Evolutionary conservation across 1,284 basidiomycete species (phyloP).

Genomic region (Macrocystidia cucumis): DNA sequence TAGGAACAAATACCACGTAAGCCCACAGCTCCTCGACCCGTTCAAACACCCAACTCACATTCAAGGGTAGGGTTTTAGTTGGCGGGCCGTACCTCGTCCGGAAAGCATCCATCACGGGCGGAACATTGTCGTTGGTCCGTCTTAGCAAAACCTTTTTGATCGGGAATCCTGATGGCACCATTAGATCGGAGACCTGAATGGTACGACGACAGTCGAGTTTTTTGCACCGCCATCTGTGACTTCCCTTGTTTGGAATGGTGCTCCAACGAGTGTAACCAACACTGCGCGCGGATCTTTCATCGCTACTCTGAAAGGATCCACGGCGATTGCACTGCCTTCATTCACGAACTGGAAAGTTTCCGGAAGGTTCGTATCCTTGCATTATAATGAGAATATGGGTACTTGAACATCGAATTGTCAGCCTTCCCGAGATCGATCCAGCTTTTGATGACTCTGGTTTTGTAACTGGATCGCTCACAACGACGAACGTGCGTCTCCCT

Average conservation of each 20-base stretch:
- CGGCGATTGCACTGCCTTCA: constrained; percentile 18
- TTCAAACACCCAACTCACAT: neutral
- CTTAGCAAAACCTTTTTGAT: constrained; percentile 5
- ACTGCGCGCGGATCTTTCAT: constrained; percentile 24
- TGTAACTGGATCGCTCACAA: constrained; percentile 29
- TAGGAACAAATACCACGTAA: constrained; percentile 39
- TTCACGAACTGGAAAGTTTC: constrained; percentile 38
- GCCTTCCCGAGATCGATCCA: constrained; percentile 38
- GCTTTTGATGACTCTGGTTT: constrained; percentile 38
- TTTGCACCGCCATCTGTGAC: constrained; percentile 30
- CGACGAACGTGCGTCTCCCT: constrained; percentile 37
- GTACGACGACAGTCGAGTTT: constrained; percentile 34
- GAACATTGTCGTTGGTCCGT: constrained; percentile 26
- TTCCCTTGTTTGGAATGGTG: constrained; percentile 37
- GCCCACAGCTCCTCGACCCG: constrained; percentile 2
- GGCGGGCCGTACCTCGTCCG: constrained; percentile 44
- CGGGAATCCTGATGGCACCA: neutral
- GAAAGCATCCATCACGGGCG: constrained; percentile 27
- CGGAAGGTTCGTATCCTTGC: constrained; percentile 24
- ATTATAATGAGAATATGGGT: neutral
- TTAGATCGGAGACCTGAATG: constrained; percentile 40
- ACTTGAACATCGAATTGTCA: constrained; percentile 17
- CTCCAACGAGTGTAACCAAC: constrained; percentile 13
- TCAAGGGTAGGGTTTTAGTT: constrained; percentile 35
- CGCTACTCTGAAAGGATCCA: constrained; percentile 14